Conservation (phyloP, 1,139 yeast genomes). For the Blastobotrys petasosporus region DNA sequence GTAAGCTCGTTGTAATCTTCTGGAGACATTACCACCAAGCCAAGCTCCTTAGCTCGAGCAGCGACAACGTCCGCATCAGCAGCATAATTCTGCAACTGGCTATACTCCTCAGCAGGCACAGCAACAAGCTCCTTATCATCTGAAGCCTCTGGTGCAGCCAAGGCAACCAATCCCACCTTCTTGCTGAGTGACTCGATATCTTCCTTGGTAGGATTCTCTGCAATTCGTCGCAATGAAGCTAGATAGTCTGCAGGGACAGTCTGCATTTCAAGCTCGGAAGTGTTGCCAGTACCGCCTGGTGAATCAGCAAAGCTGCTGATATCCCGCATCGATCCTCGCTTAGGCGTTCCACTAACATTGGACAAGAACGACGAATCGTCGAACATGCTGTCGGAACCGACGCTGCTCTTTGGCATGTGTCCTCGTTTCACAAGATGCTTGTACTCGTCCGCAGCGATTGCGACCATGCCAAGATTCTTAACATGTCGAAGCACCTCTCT, state of each 20-base stretch:
- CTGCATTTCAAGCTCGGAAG: conserved; percentile 25
- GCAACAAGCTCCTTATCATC: conserved; percentile 14
- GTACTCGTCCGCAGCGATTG: conserved; percentile 36
- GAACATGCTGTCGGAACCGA: conserved; percentile 18
- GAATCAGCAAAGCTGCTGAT: neutral
- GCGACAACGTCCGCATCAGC: conserved; percentile 22
- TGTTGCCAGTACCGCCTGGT: neutral
- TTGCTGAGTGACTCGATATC: conserved; percentile 30
- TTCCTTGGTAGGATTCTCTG: conserved; percentile 31
- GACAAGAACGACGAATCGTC: conserved; percentile 9
- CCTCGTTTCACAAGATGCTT: conserved; percentile 25
- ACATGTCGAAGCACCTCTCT: conserved; percentile 37
- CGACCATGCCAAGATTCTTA: conserved; percentile 36
- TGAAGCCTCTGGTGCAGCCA: conserved; percentile 4
- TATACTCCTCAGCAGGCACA: conserved; percentile 15
- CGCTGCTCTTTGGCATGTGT: conserved; percentile 16
- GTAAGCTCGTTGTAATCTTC: conserved; percentile 11
- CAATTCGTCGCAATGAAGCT: conserved; percentile 30
- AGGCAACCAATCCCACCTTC: conserved; percentile 25
- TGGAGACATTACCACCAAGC: conserved; percentile 27
- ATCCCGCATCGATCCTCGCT: neutral
- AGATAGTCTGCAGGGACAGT: conserved; percentile 34
- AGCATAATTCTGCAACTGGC: conserved; percentile 13
- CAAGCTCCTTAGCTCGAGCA: conserved; percentile 26
- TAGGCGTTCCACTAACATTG: conserved; percentile 2